phyloP scores from a whole-genome alignment of 192 early-diverging fungal genomes.

The Coemansia sp. region DNA sequence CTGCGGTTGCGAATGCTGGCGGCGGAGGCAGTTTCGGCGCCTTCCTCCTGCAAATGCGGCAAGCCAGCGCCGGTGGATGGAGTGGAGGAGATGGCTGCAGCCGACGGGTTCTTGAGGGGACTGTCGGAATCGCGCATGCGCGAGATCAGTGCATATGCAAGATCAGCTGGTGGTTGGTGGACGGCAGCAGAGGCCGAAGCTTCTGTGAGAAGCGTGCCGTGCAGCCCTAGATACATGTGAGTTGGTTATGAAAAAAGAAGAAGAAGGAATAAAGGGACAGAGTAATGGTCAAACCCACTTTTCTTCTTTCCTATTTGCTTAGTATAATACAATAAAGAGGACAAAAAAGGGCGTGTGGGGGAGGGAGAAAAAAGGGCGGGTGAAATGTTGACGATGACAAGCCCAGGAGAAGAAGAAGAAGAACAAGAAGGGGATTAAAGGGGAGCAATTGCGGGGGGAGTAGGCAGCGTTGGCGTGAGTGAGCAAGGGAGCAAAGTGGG shows the following conservation, averaged over 20 bases:
- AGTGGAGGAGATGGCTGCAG: neutral
- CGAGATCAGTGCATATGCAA: conserved; percentile 47
- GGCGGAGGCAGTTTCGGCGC: no score
- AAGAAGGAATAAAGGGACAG: neutral
- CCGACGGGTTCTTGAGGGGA: neutral
- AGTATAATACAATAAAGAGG: conserved; percentile 4
- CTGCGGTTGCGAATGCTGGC: no score
- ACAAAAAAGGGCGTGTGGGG: neutral
- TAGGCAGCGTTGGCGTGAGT: no score
- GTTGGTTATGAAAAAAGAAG: neutral
- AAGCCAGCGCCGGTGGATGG: neutral
- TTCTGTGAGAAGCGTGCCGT: conserved; percentile 44
- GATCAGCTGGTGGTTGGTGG: conserved; percentile 39
- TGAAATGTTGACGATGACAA: no score
- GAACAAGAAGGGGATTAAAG: no score
- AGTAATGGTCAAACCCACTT: no score
- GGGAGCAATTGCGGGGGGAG: no score
- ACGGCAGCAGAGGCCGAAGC: conserved; percentile 25
- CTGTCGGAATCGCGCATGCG: conserved; percentile 20
- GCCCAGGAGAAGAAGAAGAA: no score
- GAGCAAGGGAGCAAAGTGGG: no score
- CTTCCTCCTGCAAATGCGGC: no score
- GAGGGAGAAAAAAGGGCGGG: neutral
- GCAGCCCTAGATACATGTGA: conserved; percentile 49
- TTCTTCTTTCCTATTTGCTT: neutral